These are phyloP conservation scores for Suaeda aralocaspica DNA, from an alignment of 148 eudicot species.

Conservation along the genomic window DNA sequence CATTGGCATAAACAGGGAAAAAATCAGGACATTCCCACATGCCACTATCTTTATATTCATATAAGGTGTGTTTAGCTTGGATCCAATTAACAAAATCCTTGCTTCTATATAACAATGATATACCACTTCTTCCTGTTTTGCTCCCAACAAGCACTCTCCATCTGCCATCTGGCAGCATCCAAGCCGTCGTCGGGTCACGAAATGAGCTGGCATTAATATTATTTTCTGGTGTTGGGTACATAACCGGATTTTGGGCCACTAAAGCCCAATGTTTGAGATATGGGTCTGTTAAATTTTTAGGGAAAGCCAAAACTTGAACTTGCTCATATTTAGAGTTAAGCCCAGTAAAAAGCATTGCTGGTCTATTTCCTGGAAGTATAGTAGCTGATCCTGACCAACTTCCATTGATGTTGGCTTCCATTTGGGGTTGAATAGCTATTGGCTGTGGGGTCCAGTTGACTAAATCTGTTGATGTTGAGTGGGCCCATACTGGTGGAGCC, in stretches of 20 bases:
- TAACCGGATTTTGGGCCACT: conserved; percentile 39
- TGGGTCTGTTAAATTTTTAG: conserved; percentile 54
- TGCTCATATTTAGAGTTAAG: conserved; percentile 31
- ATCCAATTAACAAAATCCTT: conserved; percentile 51
- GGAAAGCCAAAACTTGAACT: conserved; percentile 63
- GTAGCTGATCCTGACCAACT: conserved; percentile 77
- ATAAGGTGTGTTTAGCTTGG: conserved; percentile 37
- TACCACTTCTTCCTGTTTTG: conserved; percentile 24
- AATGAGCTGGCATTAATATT: conserved; percentile 38
- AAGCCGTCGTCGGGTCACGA: conserved; percentile 68
- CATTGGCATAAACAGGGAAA: conserved; percentile 35
- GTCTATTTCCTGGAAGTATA: conserved; percentile 41
- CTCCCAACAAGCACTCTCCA: conserved; percentile 46
- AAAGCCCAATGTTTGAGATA: conserved; percentile 55
- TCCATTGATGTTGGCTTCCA: conserved; percentile 44
- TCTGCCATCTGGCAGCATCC: conserved; percentile 39
- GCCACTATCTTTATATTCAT: conserved; percentile 31
- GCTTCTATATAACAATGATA: conserved; percentile 45
- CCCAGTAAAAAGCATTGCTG: conserved; percentile 64
- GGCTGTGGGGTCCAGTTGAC: conserved; percentile 62
- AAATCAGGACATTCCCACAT: conserved; percentile 94
- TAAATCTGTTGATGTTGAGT: conserved; percentile 60
- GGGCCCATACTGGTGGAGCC: conserved; percentile 70
- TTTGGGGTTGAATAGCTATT: conserved; percentile 36
- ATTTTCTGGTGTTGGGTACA: conserved; percentile 37